phyloP scores from a whole-genome alignment of 345 rosid species.

The Kernera saxatilis region DNA sequence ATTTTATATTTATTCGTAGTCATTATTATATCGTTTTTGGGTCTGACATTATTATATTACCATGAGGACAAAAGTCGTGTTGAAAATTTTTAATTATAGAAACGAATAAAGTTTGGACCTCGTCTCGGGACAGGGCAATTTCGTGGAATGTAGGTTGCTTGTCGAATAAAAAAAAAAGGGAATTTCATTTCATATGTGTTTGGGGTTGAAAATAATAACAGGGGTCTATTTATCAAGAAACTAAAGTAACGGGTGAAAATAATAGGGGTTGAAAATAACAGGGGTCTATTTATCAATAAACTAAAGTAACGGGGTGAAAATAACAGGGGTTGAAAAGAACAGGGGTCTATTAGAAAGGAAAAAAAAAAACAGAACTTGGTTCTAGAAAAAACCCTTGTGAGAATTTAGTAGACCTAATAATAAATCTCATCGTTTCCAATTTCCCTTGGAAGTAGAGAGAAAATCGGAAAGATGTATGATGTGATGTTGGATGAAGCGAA shows the following conservation, averaged over 20 bases:
- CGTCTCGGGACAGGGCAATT: slow-evolving; percentile 8
- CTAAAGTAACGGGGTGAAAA: not conserved
- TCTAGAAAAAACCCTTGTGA: not conserved
- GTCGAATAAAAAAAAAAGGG: not conserved
- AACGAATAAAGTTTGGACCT: slow-evolving; percentile 30
- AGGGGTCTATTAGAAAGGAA: not conserved
- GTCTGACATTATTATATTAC: slow-evolving; percentile 12
- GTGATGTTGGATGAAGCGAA: not conserved
- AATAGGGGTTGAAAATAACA: no score
- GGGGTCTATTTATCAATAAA: not conserved
- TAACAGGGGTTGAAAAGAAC: no score
- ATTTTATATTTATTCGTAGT: not conserved
- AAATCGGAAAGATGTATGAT: not conserved
- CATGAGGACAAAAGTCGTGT: slow-evolving; percentile 22
- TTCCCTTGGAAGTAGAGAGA: not conserved
- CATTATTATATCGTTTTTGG: slow-evolving; percentile 8
- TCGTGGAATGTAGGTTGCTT: slow-evolving; percentile 31
- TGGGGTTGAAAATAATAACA: no score
- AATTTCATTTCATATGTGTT: slow-evolving; percentile 1
- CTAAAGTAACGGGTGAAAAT: not conserved
- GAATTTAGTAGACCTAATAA: no score
- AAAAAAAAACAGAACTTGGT: not conserved
- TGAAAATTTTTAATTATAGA: not conserved
- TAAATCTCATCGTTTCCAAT: not conserved
- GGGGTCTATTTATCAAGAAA: not conserved